Conservation (phyloP, 2,329 filamentous ascomycete species). For the Claviceps quebecensis region DNA sequence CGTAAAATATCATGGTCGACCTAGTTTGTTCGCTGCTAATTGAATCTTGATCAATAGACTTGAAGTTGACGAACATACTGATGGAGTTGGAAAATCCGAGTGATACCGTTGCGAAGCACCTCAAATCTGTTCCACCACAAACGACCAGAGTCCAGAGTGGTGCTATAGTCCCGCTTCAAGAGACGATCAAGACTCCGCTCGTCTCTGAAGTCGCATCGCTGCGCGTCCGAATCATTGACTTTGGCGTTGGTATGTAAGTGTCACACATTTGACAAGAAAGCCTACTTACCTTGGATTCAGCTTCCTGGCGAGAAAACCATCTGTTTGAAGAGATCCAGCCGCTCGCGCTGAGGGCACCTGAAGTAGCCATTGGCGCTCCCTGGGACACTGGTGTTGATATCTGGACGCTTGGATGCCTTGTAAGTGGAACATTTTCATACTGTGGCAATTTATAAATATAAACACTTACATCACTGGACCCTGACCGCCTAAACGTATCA, state of each 20-base stretch:
- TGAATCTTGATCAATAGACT: neutral
- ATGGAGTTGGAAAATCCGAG: neutral
- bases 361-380: slow-evolving; percentile 12
- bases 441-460: neutral
- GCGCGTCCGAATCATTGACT: slow-evolving; percentile 1
- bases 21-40: neutral
- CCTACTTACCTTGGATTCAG: neutral
- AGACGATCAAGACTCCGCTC: neutral
- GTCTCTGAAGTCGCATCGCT: neutral
- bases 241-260: neutral
- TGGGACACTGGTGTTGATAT: slow-evolving; percentile 3
- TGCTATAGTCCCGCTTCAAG: neutral
- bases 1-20: too few relatives aligned
- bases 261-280: neutral
- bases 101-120: neutral
- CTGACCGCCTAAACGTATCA: neutral
- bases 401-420: slow-evolving; percentile 12
- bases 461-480: too few relatives aligned
- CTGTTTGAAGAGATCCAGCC: slow-evolving; percentile 12
- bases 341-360: slow-evolving; percentile 10
- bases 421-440: neutral
- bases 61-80: neutral
- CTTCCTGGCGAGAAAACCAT: slow-evolving; percentile 6
- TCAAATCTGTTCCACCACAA: neutral
- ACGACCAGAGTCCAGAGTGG: neutral